Evolutionary conservation across 2,329 filamentous ascomycete species (phyloP), one percentile per base, ranked within the genome.

Genomic region (Malbranchea zuffiana): DNA sequence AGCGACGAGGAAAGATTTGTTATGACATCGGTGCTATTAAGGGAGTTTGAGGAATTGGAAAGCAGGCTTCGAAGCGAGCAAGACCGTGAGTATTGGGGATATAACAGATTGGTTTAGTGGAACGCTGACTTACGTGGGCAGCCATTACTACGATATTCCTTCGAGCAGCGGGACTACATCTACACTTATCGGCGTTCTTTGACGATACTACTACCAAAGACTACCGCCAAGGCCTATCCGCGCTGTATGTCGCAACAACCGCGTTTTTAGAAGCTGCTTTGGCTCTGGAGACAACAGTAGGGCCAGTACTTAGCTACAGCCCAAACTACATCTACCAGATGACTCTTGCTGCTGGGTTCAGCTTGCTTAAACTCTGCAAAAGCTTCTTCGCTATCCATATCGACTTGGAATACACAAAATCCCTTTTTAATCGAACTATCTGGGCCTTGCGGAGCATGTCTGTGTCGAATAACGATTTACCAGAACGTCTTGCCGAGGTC

Each of bases 271-370:
- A 68, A 44, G 50, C 54, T n/a, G 61, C 63, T 11, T 55, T 68
- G 44, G 62, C 61, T 21, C 47, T 67, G 15, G 62, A 61, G 44
- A 62, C 56, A 6, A 57, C 57, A 13, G 55, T 63, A 13, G 63
- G 68, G 1, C 61, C 65, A 5, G 60, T 68, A 21, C 56, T 75
- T 7, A 63, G 64, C 40, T 69, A 75, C 40, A 69, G 69, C 12
- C 68, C 63, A 28, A 76, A 71, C 47, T 79, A 80, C 50, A 68
- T 81, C 39, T 73, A 78, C 51, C 75, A 80, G 52, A 78, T 80
- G 66, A 71, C 78, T 51, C 66, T 80, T 18, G 76, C 75, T 3
- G 74, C 71, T 11, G 74, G 72, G 2, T 78, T 78, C 46, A 73
- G 74, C 1, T 57, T 81, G 4, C 60, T 80, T 37, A 80, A 80